Base-by-base conservation (phyloP, 129 eudicot genomes). In the Artemisia annua region DNA sequence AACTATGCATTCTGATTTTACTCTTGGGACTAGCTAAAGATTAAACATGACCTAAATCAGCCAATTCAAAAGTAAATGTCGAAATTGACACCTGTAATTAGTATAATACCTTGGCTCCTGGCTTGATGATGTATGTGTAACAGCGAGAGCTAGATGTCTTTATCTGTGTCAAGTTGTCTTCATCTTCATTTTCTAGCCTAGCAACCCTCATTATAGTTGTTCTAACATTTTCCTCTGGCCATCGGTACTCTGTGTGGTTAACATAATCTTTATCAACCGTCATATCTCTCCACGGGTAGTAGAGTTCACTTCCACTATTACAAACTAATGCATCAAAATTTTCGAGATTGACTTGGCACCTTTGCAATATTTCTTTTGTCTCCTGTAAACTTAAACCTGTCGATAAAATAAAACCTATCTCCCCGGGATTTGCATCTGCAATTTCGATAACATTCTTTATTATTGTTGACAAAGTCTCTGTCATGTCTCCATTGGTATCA, bases 271-370 rank as follows among this genome's bases (percentile, higher is more conserved):
- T 75, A 72, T 87, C 97, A 74, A 66, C 75, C 1, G 26, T 72
- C 63, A 81, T 66, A 82, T 87, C 89, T 71, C 73, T 66, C 91
- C 89, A 85, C 1, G 94, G 94, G 66, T 74, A 83, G 74, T 83
- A 90, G 60, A 90, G 70, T 75, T 90, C 97, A 67, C 97, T 87
- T 77, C 97, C 97, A 63, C 97, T 85, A 70, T 81, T 81, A 48
- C 97, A 90, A 66, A 85, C 73, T 75, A 90, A 68, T 54, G 97
- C 91, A 78, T 87, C 97, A 65, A 90, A 87, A 35, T 81, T 79
- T 55, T 83, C 87, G 20, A 77, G 7, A 48, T 74, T 77, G 9
- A 83, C 51, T 69, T 85, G 82, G 60, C 66, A 85, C 44, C 49
- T 74, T 49, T 69, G 77, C 48, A 90, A 68, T 30, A 70, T 67